These are phyloP conservation scores for Fusarium heterosporum DNA, from an alignment of 2,329 filamentous ascomycete species.

Conservation along the genomic window DNA sequence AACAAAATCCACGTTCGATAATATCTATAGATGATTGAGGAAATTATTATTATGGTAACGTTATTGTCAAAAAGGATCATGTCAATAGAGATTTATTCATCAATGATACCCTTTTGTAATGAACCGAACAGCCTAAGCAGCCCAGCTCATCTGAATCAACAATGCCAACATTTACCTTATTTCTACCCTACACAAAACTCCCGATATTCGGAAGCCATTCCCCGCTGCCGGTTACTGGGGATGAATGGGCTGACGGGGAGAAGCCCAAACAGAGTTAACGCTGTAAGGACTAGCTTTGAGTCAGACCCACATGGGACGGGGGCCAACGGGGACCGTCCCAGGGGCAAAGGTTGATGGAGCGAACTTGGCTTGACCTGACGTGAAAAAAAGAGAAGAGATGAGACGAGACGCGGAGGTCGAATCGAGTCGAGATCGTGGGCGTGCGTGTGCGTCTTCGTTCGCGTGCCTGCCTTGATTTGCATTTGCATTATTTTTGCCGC, in stretches of 20 bases:
- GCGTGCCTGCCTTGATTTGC: conserved; percentile 27
- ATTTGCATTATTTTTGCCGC: conserved; percentile 8
- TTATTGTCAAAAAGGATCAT: background rate
- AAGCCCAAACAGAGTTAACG: conserved; percentile 26
- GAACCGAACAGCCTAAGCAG: background rate
- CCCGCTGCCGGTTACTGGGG: conserved; percentile 34
- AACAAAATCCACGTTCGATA: background rate
- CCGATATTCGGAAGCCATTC: conserved; percentile 34
- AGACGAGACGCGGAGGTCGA: conserved; percentile 17
- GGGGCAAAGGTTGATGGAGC: conserved; percentile 26
- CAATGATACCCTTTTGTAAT: background rate
- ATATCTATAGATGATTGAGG: background rate
- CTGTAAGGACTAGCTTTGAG: conserved; percentile 16
- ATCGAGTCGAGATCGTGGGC: conserved; percentile 21
- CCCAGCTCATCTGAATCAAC: background rate
- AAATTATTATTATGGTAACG: background rate
- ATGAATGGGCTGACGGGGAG: conserved; percentile 18
- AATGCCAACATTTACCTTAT: background rate
- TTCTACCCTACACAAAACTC: conserved; percentile 31
- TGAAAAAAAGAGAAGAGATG: conserved; percentile 32
- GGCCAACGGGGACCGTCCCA: conserved; percentile 28
- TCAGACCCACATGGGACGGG: conserved; percentile 35
- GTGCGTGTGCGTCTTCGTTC: conserved; percentile 17
- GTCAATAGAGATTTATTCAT: background rate
- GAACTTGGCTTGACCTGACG: background rate